These are phyloP conservation scores for Arthrobotrys sphaeroides DNA, from an alignment of 2,329 filamentous ascomycete genomes.

Conservation along the genomic window DNA sequence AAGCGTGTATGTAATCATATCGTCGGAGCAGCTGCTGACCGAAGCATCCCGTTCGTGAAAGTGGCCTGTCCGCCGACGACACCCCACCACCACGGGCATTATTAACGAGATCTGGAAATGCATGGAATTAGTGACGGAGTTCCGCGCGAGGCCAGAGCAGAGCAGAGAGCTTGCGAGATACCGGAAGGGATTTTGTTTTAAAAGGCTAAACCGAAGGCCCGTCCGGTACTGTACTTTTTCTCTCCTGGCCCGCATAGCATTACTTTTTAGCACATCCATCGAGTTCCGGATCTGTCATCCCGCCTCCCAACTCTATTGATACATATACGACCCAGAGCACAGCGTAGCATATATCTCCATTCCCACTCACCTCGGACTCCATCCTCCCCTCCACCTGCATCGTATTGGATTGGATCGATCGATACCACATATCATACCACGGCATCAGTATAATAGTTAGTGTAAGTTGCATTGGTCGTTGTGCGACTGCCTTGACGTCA, in stretches of 20 bases:
- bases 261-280: slow-evolving; percentile 15
- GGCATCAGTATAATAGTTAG: neutral
- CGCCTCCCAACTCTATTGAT: slow-evolving; percentile 30
- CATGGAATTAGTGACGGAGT: slow-evolving; percentile 50
- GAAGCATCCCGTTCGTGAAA: slow-evolving; percentile 32
- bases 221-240: slow-evolving; percentile 1
- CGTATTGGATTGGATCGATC: neutral
- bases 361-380: neutral
- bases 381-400: neutral
- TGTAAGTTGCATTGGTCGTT: neutral
- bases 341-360: neutral
- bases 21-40: slow-evolving; percentile 37
- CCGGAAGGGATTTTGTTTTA: slow-evolving; percentile 11
- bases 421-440: no score
- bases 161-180: neutral
- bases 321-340: no score
- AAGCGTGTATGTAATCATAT: slow-evolving; percentile 53
- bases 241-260: neutral
- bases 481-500: slow-evolving; percentile 33
- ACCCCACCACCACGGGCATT: neutral
- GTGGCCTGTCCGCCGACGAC: slow-evolving; percentile 33
- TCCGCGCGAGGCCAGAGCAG: slow-evolving; percentile 28
- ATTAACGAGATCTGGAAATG: slow-evolving; percentile 27
- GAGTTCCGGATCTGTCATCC: slow-evolving; percentile 47
- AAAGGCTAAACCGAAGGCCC: slow-evolving; percentile 17